A percentile compares a stretch with the other conserved stretches of the same genome.
phyloP scores from a whole-genome alignment of 495 filamentous ascomycete genomes.

The Sabuloglossum arenarium region DNA sequence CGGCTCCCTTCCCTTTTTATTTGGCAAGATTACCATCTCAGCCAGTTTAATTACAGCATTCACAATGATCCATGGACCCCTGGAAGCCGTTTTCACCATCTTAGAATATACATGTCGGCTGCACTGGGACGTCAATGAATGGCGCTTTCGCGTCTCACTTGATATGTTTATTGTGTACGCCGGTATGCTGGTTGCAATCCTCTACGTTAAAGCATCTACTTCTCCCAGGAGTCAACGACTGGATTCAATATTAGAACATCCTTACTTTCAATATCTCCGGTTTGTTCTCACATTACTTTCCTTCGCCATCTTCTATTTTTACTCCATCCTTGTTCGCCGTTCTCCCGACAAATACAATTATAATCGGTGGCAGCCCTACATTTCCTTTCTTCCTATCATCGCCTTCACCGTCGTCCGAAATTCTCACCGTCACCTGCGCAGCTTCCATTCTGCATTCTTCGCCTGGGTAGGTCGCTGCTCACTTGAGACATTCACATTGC shows the following conservation, averaged over 20 bases:
- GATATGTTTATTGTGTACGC: conserved; percentile 30
- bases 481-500: conserved; percentile 36
- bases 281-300: not conserved
- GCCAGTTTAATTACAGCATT: conserved; percentile 22
- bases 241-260: not conserved
- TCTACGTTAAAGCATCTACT: conserved; percentile 11
- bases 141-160: conserved; percentile 23
- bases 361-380: conserved; percentile 29
- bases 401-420: conserved; percentile 31
- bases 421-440: conserved; percentile 18
- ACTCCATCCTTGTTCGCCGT: conserved; percentile 6
- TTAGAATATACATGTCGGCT: conserved; percentile 19
- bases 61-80: conserved; percentile 20
- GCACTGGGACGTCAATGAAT: conserved; percentile 23
- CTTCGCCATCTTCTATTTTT: conserved; percentile 16
- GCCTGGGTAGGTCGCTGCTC: conserved; percentile 32
- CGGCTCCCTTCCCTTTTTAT: conserved; percentile 19
- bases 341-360: conserved; percentile 21
- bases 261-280: not conserved
- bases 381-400: conserved; percentile 32
- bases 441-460: conserved; percentile 23
- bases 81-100: conserved; percentile 21
- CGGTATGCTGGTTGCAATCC: conserved; percentile 28
- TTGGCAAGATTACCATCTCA: conserved; percentile 27
- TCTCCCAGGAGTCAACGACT: conserved; percentile 2